Evolutionary conservation across 495 filamentous ascomycete genomes (phyloP).

Genomic region (Neurospora hispaniola): DNA sequence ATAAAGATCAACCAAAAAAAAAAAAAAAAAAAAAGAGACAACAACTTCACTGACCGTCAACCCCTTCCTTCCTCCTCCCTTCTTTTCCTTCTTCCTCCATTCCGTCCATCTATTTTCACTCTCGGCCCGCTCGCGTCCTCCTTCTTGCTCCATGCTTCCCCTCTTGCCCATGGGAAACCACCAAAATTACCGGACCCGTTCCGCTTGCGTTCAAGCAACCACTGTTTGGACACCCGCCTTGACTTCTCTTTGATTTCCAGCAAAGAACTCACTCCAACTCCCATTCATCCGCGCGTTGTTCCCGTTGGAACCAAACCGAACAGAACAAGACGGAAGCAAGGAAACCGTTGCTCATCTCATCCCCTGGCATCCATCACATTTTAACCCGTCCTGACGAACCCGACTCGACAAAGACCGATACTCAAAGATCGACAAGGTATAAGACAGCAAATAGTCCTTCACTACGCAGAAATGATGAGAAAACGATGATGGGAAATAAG

Average conservation of each 20-base stretch:
- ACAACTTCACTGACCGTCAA: not conserved
- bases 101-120: not conserved
- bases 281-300: not conserved
- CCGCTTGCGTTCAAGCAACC: not conserved
- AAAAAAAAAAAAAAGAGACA: not conserved
- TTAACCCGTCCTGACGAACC: not conserved
- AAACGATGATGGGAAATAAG: not conserved
- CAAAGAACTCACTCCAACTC: not conserved
- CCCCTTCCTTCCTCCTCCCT: not conserved
- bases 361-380: not conserved
- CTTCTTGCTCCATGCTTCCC: too few relatives aligned
- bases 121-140: not conserved
- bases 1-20: conserved; percentile 1
- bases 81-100: not conserved
- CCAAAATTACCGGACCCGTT: not conserved
- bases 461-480: not conserved
- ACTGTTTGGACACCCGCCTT: not conserved
- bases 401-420: not conserved
- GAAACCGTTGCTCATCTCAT: not conserved
- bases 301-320: not conserved
- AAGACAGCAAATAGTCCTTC: not conserved
- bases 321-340: not conserved
- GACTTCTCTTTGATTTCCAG: not conserved
- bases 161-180: not conserved
- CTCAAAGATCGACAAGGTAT: not conserved